Base-by-base conservation (phyloP, 2,329 filamentous ascomycete genomes). In the Aureobasidium sp. region DNA sequence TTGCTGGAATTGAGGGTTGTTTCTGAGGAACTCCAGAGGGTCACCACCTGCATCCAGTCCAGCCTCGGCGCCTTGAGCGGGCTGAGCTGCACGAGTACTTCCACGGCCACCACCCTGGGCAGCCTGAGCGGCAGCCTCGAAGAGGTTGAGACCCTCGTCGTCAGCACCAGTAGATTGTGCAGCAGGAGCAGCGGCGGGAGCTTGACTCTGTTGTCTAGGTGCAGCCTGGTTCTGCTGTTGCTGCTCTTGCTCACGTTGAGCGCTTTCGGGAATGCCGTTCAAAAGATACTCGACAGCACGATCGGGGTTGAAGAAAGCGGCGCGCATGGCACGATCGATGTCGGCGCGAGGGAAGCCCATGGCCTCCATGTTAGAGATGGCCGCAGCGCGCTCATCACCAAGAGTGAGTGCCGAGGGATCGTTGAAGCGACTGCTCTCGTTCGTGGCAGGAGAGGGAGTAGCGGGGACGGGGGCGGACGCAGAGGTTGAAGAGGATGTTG, bases 1-100 rank as follows among this genome's bases (percentile, higher is more conserved):
- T 78, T 99, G 94, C 78, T 97, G 94, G 79, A 99, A 99, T 76
- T 97, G 93, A 27, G 92, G 88, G 75, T 97, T 97, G 76, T 92
- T 90, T 71, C 94, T 88, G 62, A 99, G 81, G 75, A 96, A 97
- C 67, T 97, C 93, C 63, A 99, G 84, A 37, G 78, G 82, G 39
- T 78, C 81, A 34, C 77, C 82, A 37, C 78, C 82, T 39, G 77
- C 80, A 12, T 77, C 82, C 3, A 51, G 36, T 41, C 27, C 57
- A 27, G 77, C 79, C 0, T 75, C 77, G 5, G 47, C 51, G 27
- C 66, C 68, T 9, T 76, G 76, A n/a, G 75, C 76, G 31, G 75
- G 74, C 52, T 71, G 72, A 58, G 69, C 73, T 63, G 72, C 68
- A 47, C 66, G 71, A 63, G 70, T 73, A 66, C 70, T 77, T 62